Base-by-base conservation (phyloP, 2,329 filamentous ascomycete species). In the Fusarium sp. region DNA sequence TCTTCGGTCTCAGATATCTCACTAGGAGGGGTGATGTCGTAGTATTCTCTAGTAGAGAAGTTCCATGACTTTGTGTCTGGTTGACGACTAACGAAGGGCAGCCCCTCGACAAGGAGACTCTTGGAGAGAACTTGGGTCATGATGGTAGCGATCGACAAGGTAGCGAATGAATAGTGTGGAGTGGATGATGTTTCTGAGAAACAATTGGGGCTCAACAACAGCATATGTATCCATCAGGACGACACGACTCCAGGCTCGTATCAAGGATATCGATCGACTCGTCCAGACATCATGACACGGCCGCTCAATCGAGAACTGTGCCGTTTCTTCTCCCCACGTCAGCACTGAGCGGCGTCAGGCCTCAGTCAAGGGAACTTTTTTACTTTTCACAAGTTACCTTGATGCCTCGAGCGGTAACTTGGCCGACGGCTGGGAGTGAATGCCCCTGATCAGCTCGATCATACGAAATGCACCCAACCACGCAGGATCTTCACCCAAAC, bases 21-120 rank as follows among this genome's bases (percentile, higher is more conserved):
- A 50, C 75, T 72, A 1, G 77, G 76, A 18, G 78, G 78, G n/a
- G 78, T 80, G 28, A 77, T 73, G 43, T 79, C 76, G 65, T 79
- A 79, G 58, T 78, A 78, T 28, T 41, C 58, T 37, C 59, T 64
- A 6, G 69, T 60, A 16, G 70, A 60, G 46, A 76, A 62, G 6
- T 57, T 66, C 70, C 75, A 77, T n/a, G 72, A 45, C 34, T 77
- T 71, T 19, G 61, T 42, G 18, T 65, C 55, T 25, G 67, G 63
- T 9, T 72, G 62, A 23, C 59, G 68, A 39, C 60, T 46, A 14
- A 72, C 62, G 23, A 74, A 68, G 55, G 74, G 72, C 13, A 76
- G 61, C 37, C 67, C 72, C 48, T 69, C 68, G 45, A 55, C 49
- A 6, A 75, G 66, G 48, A 75, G 58, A 21, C 61, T 67, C 37